Evolutionary conservation across 2,329 filamentous ascomycete species (phyloP), one percentile per base, ranked within the genome.

Genomic region (Lasiodiplodia sp.): DNA sequence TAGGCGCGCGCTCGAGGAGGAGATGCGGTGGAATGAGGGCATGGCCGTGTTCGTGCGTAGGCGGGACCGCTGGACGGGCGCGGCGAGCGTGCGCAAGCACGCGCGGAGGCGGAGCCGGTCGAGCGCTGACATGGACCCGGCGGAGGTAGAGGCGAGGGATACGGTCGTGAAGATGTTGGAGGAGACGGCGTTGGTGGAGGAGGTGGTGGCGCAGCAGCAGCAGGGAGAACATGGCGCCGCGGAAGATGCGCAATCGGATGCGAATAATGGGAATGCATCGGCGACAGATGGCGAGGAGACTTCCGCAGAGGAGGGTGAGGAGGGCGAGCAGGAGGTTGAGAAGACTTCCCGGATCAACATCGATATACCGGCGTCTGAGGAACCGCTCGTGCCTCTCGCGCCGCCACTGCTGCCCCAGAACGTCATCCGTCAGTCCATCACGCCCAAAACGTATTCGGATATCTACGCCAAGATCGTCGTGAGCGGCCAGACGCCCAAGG

Each of bases 381-480:
- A 70, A 37, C 67, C 52, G 64, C 70, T 94, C 34, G 78, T 97
- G 3, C 94, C 94, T 0, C 80, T 97, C 62, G 88, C 91, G 0
- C 86, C 88, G 6, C 91, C 92, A 0, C 84, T 97, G 5, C 91
- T 93, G 6, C 82, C 87, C 0, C 85, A 86, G 57, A 94, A 97
- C 75, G 86, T 90, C 0, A 89, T 97, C 78, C 91, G 94, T 68
- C 86, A 89, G 37, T 91, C 89, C 38, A 96, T 97, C 74, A 90
- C 85, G 0, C 88, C 92, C 0, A 81, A 86, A 18, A 86, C 91
- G 67, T 97, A 97, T 79, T 83, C 89, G 0, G 92, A 91, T 57
- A 92, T 98, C 68, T 97, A 97, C 83, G 91, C 92, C 76, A 97
- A 97, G 80, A 91, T 97, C 63, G 89, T 97, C 52, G 79, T 94